These are phyloP conservation scores for Anthracocystis walkeri DNA, from an alignment of 1,284 basidiomycete species.

Conservation along the genomic window DNA sequence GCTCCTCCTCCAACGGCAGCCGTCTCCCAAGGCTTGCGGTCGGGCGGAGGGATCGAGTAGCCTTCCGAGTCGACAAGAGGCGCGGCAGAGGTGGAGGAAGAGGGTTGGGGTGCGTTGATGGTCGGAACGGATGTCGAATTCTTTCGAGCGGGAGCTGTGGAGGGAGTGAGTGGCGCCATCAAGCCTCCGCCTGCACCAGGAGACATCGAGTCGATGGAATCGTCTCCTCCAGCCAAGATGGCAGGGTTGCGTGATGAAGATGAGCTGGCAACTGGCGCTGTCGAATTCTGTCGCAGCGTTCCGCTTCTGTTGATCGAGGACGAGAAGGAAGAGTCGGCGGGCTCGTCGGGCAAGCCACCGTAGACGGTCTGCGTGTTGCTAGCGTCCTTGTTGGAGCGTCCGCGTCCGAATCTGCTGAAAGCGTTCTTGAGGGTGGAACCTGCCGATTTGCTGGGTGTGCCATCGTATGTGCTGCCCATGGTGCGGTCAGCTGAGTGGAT, in stretches of 20 bases:
- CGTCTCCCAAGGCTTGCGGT: conserved; percentile 71
- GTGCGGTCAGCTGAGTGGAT: conserved; percentile 50
- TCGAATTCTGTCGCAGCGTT: conserved; percentile 38
- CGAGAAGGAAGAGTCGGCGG: conserved; percentile 43
- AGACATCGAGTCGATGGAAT: conserved; percentile 45
- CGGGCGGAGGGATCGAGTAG: conserved; percentile 73
- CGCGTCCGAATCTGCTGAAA: conserved; percentile 56
- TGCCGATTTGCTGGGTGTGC: conserved; percentile 43
- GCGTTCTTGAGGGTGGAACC: conserved; percentile 58
- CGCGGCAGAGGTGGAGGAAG: conserved; percentile 24
- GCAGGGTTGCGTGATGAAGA: conserved; percentile 21
- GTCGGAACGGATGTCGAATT: conserved; percentile 19
- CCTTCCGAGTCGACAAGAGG: conserved; percentile 72
- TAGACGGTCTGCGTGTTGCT: conserved; percentile 51
- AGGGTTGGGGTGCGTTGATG: conserved; percentile 4
- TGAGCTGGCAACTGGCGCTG: conserved; percentile 14
- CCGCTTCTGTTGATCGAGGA: conserved; percentile 29
- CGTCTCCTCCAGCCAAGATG: conserved; percentile 23
- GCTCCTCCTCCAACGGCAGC: conserved; percentile 11
- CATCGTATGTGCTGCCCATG: conserved; percentile 19
- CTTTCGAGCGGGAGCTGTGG: conserved; percentile 19
- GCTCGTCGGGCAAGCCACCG: conserved; percentile 46
- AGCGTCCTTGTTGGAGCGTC: conserved; percentile 50
- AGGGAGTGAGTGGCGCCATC: conserved; percentile 59
- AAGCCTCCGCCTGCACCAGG: conserved; percentile 38